Evolutionary conservation across 306 rosid genomes (phyloP).

Genomic region (Gillenia trifoliata): DNA sequence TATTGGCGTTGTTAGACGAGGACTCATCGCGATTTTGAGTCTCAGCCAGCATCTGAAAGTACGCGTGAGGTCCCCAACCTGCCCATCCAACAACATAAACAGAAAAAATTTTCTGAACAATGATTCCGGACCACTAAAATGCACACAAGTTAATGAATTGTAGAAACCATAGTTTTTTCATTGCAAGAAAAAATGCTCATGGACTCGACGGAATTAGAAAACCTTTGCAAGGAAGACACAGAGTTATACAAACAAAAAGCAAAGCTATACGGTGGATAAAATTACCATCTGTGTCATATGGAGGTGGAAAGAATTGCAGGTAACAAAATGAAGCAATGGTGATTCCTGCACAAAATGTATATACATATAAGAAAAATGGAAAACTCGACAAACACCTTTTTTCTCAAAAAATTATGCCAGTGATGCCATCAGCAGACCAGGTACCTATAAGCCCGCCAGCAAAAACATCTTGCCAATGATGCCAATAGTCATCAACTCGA

Average conservation of each 20-base stretch:
- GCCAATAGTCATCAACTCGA: conserved; percentile 97
- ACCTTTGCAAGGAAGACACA: background rate
- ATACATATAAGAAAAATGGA: conserved; percentile 1
- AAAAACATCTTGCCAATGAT: conserved; percentile 93
- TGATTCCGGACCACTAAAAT: background rate
- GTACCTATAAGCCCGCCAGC: conserved; percentile 80
- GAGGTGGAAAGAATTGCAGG: conserved; percentile 94
- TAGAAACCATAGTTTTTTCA: background rate
- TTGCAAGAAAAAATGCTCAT: background rate
- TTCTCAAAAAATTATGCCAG: background rate
- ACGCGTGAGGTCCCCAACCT: conserved; percentile 94
- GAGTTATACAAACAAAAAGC: background rate
- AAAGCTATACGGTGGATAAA: background rate
- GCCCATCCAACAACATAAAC: conserved; percentile 11
- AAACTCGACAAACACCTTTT: background rate
- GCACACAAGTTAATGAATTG: background rate
- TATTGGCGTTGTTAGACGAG: conserved; percentile 19
- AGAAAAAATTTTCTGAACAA: background rate
- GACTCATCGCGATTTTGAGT: conserved; percentile 32
- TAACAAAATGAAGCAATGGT: conserved; percentile 74
- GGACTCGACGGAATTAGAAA: background rate
- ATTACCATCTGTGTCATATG: conserved; percentile 67
- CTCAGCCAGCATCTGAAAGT: conserved; percentile 72
- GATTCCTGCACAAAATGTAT: conserved; percentile 44
- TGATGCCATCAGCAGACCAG: background rate